phyloP scores from a whole-genome alignment of 306 rosid species.

The Prunus mume region DNA sequence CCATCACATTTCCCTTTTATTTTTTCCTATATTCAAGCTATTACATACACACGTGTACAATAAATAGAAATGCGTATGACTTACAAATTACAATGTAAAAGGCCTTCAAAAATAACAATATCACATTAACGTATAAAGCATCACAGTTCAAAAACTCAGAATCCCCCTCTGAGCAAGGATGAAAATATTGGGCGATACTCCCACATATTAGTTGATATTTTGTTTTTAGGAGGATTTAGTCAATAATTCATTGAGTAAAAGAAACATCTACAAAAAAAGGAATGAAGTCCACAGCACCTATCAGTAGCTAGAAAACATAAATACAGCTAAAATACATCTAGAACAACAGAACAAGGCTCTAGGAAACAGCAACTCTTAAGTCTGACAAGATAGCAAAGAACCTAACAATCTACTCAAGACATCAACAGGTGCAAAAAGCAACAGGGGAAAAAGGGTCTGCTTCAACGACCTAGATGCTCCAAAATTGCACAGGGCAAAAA shows the following conservation, averaged over 20 bases:
- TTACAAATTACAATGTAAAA: too few species aligned
- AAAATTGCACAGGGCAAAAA: background rate
- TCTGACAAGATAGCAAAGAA: background rate
- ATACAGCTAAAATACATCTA: background rate
- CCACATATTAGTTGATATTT: too few species aligned
- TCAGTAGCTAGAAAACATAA: background rate
- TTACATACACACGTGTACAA: background rate
- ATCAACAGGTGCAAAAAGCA: background rate
- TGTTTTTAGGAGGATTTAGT: too few species aligned
- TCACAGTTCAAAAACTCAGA: too few species aligned
- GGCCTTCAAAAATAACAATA: background rate
- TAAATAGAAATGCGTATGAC: too few species aligned
- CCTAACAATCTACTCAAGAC: background rate
- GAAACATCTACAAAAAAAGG: background rate
- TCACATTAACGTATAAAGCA: background rate
- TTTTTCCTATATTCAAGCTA: background rate
- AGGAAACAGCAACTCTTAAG: background rate
- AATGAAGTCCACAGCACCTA: background rate
- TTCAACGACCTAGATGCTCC: background rate
- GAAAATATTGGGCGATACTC: too few species aligned
- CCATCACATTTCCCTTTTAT: background rate
- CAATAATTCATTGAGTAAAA: background rate
- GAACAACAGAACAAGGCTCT: background rate
- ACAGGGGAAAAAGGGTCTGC: background rate
- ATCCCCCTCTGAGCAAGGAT: too few species aligned